Conservation (phyloP, 2,329 filamentous ascomycete genomes). For the Ascochyta fabae region DNA sequence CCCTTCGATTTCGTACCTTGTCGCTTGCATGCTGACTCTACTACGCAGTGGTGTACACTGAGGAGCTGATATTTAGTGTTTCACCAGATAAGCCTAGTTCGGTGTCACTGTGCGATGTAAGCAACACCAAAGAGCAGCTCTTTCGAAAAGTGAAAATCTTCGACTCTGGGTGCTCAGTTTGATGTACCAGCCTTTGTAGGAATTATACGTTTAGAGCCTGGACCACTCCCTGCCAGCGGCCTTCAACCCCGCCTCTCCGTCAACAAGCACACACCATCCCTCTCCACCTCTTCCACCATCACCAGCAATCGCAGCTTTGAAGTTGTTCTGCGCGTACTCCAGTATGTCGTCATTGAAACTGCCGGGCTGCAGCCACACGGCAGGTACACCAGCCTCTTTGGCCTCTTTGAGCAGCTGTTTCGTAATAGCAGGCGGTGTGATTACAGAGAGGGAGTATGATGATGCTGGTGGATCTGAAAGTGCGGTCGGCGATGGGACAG, state of each 20-base stretch:
- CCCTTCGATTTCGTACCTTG: no score
- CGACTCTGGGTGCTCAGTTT: no score
- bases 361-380: conserved; percentile 75
- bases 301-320: conserved; percentile 70
- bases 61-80: no score
- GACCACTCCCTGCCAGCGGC: conserved; percentile 45
- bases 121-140: no score
- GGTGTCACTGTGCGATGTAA: no score
- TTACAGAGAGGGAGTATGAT: conserved; percentile 75
- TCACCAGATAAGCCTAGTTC: no score
- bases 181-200: no score
- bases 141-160: no score
- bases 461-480: conserved; percentile 64
- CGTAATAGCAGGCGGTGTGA: conserved; percentile 84
- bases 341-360: conserved; percentile 81
- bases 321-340: conserved; percentile 71
- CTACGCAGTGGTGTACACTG: no score
- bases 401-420: conserved; percentile 78
- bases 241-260: conserved; percentile 48
- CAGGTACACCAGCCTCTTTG: conserved; percentile 72
- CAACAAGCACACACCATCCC: conserved; percentile 52
- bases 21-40: no score
- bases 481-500: conserved; percentile 68
- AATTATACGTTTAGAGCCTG: conserved; percentile 26
- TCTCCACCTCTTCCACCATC: conserved; percentile 44